Base-by-base conservation (phyloP, 805 yeast species). In the Wickerhamiella sergipiensis region DNA sequence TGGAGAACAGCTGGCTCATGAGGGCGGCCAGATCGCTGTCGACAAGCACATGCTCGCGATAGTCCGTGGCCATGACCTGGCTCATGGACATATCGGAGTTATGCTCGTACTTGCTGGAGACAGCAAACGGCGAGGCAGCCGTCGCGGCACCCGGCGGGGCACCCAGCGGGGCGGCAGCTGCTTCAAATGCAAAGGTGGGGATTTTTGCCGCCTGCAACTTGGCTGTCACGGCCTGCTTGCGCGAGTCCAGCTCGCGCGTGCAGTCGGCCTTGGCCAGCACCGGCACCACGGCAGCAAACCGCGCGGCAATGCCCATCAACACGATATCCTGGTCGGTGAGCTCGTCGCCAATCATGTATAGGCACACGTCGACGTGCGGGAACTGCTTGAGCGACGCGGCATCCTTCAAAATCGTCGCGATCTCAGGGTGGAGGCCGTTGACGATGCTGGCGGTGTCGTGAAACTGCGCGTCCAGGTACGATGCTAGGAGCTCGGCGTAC, bases 51-150 rank as follows among this genome's bases (percentile, higher is more conserved):
- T 49, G 48, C 33, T 52, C 31, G 19, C 47, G 49, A 47, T 57
- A 57, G 17, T 50, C 54, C 15, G 51, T 6, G n/a, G 51, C 45
- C 50, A 48, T 52, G 12, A 55, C 59, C 9, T 44, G 46, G 46
- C 54, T 52, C 23, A 56, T 53, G 17, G 49, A 39, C 59, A 57
- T 55, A 47, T 55, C 52, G 47, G 42, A 50, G 47, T 55, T 55
- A 15, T 45, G 47, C 36, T 46, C 46, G 40, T 48, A 31, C 26
- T 19, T n/a, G 18, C 47, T 50, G 22, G 51, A 40, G 12, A 54
- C 44, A 9, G 49, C 49, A 10, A 38, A 38, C n/a, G 24, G 19
- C 40, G 40, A n/a, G n/a, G n/a, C n/a, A n/a, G n/a, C n/a, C n/a
- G n/a, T n/a, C n/a, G n/a, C n/a, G n/a, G n/a, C n/a, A n/a, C n/a